These are phyloP conservation scores for Leishmania braziliensis DNA, from an alignment of 208 protist genomes.

Conservation along the genomic window DNA sequence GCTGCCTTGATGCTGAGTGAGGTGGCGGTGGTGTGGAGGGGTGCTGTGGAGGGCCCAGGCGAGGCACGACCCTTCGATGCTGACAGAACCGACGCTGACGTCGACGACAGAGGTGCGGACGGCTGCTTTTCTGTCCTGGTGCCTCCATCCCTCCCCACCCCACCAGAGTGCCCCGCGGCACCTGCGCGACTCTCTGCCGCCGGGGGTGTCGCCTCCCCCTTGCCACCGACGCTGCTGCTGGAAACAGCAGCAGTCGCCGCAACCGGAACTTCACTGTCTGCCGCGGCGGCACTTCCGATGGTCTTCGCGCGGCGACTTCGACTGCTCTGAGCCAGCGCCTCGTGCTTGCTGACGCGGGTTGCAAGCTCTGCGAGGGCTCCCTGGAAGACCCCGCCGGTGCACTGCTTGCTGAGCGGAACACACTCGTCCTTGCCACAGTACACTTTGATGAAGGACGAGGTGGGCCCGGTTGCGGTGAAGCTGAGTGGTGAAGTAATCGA, in stretches of 20 bases:
- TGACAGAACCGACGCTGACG: not conserved
- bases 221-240: not conserved
- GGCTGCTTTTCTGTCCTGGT: not conserved
- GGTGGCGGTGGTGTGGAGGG: not conserved
- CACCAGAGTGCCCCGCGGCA: not conserved
- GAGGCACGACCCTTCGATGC: not conserved
- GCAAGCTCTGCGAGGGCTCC: slow-evolving; percentile 48
- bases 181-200: not conserved
- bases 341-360: slow-evolving; percentile 7
- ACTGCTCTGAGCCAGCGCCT: not conserved
- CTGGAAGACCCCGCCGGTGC: slow-evolving; percentile 48
- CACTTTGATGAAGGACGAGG: slow-evolving; percentile 19
- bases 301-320: not conserved
- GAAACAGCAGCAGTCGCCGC: not conserved
- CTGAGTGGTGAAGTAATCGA: not conserved
- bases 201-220: not conserved
- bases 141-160: not conserved
- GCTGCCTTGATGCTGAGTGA: not conserved
- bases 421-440: slow-evolving; percentile 20
- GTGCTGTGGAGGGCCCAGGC: not conserved
- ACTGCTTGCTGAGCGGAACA: slow-evolving; percentile 59
- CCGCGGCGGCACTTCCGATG: not conserved
- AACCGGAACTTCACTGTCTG: not conserved
- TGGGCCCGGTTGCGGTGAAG: not conserved
- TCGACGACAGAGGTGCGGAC: not conserved